Evolutionary conservation across 768 basidiomycete genomes (phyloP).

Genomic region (Gloeopeniophorella convolvens): DNA sequence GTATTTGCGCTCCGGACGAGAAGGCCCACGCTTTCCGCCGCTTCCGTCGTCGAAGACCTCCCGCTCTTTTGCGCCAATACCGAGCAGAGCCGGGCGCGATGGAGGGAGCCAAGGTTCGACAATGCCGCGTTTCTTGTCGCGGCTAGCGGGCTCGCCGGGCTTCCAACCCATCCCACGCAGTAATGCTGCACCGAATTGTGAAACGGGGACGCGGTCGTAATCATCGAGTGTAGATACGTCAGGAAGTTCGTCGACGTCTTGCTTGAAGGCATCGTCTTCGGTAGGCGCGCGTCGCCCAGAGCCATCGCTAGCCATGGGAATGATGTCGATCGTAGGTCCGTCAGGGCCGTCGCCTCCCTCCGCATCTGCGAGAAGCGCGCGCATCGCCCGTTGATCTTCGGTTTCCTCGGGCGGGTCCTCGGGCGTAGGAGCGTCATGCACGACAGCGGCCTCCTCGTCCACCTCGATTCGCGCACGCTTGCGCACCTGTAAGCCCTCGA

Average conservation of each 20-base stretch:
- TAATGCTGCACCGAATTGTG: constrained; percentile 89
- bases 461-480: constrained; percentile 27
- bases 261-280: constrained; percentile 78
- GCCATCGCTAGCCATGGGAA: constrained; percentile 35
- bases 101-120: constrained; percentile 78
- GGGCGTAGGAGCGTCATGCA: constrained; percentile 27
- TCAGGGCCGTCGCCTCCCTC: constrained; percentile 34
- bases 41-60: constrained; percentile 67
- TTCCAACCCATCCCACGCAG: constrained; percentile 98
- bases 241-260: constrained; percentile 78
- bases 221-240: constrained; percentile 73
- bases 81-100: constrained; percentile 78
- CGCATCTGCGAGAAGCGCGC: constrained; percentile 63
- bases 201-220: constrained; percentile 86
- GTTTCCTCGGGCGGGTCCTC: constrained; percentile 41
- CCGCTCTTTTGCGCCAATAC: constrained; percentile 89
- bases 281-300: constrained; percentile 37
- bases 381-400: constrained; percentile 76
- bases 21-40: constrained; percentile 37
- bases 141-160: constrained; percentile 63
- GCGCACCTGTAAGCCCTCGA: constrained; percentile 58
- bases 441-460: constrained; percentile 22
- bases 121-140: constrained; percentile 45
- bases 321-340: constrained; percentile 47
- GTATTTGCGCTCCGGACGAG: constrained; percentile 67